Base-by-base conservation (phyloP, 345 rosid species). In the Linum tenue region DNA sequence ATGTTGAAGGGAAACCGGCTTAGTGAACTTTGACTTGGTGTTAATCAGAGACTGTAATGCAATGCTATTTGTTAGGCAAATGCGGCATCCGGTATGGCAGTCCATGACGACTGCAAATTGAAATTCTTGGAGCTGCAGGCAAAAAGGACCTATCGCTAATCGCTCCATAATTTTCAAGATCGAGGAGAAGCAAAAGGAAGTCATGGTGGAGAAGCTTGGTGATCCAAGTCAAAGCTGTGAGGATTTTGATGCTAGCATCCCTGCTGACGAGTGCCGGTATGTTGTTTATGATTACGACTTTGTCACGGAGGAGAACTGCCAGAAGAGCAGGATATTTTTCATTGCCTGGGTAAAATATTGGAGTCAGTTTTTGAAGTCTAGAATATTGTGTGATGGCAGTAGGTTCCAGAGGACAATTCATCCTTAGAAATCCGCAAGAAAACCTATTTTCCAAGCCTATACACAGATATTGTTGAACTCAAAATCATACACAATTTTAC, bases 261-360 rank as follows among this genome's bases (percentile, higher is more conserved):
- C 70, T 56, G 70, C 58, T 1, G 70, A 67, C 31, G 70, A 67
- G 55, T 67, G 70, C 37, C 64, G 70, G 43, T 67, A 67, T 59
- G 70, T 63, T 40, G 64, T 67, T 22, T 67, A 17, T 59, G 72
- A 70, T 59, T 70, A 43, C 40, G 74, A 70, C 53, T 70, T 64
- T 37, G 74, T 70, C 60, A 70, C 74, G 2, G 59, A 51, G 31
- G 74, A 70, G 55, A 70, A 70, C 51, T 70, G 74, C 59, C 74
- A 70, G 41, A 70, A 70, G 69, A 64, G 69, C 69, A 65, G 69
- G 51, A 70, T 70, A 38, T 64, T 70, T 59, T 70, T 70, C 65
- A 60, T 70, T 37, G 74, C 74, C 17, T 70, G 74, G n/a, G 74
- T 70, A 65, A 40, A 3, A 0, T 56, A n/a, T 2, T 10, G 22